Percentiles rank a stretch among this genome's conserved stretches.
These are phyloP conservation scores for Mucor ambiguus DNA, from an alignment of 371 early-diverging fungal species.

Conservation along the genomic window DNA sequence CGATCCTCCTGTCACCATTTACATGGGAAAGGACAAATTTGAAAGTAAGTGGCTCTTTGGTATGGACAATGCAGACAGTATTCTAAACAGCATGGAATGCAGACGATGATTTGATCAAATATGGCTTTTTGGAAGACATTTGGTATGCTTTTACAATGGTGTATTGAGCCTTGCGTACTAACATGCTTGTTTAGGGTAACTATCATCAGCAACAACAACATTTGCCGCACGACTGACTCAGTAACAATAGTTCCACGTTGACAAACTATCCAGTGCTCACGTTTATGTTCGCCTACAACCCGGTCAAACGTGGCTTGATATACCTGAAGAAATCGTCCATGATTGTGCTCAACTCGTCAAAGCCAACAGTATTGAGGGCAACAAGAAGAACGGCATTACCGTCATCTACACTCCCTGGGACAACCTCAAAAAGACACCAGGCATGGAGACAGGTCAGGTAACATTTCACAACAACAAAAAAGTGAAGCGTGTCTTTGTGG, in stretches of 20 bases:
- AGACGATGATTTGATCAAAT: conserved; percentile 95
- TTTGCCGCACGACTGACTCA: neutral
- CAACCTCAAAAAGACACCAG: conserved; percentile 89
- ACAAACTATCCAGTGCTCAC: conserved; percentile 96
- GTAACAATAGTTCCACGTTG: conserved; percentile 85
- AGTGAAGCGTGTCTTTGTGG: conserved; percentile 81
- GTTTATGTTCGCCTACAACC: conserved; percentile 85
- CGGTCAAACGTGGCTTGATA: conserved; percentile 81
- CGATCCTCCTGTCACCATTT: conserved; percentile 81
- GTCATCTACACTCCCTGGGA: conserved; percentile 96
- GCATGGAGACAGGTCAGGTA: conserved; percentile 96
- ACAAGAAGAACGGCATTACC: conserved; percentile 78
- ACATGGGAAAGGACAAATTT: conserved; percentile 97
- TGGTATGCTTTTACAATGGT: conserved; percentile 57
- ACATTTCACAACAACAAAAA: conserved; percentile 82
- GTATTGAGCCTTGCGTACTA: neutral
- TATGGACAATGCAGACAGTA: neutral
- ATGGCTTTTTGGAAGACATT: conserved; percentile 92
- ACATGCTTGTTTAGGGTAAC: conserved; percentile 10
- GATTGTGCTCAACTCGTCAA: conserved; percentile 95
- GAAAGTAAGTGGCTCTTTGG: conserved; percentile 67
- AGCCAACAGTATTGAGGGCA: conserved; percentile 80
- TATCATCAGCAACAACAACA: neutral
- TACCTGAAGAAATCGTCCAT: conserved; percentile 72
- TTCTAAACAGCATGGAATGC: neutral